Conservation (phyloP, 805 yeast species). For the Kluyveromyces dobzhanskii region DNA sequence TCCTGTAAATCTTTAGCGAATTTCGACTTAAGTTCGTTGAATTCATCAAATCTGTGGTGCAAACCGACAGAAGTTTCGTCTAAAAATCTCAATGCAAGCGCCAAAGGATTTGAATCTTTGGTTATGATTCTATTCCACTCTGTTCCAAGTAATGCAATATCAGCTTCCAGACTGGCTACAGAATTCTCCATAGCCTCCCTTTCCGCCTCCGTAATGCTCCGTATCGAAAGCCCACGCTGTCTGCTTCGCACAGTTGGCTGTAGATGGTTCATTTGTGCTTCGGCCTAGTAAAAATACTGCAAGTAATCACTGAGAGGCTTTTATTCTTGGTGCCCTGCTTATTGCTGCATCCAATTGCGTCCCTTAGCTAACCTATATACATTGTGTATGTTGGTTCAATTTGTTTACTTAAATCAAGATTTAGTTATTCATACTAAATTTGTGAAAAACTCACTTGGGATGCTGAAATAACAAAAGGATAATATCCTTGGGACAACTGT, state of each 20-base stretch:
- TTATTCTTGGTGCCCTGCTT: too few species aligned
- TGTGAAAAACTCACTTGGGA: too few species aligned
- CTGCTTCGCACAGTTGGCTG: conserved; percentile 14
- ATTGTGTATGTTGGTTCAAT: too few species aligned
- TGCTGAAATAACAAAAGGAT: too few species aligned
- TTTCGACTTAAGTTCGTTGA: conserved; percentile 47
- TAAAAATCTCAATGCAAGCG: conserved; percentile 69
- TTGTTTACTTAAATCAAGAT: too few species aligned
- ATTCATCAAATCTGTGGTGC: conserved; percentile 65
- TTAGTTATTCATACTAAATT: too few species aligned
- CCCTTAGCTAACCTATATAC: too few species aligned
- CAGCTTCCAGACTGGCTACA: conserved; percentile 22
- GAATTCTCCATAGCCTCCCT: conserved; percentile 23
- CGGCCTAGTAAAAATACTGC: too few species aligned
- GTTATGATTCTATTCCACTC: conserved; percentile 44
- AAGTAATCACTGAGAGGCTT: too few species aligned
- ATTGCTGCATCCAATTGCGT: too few species aligned
- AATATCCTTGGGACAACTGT: too few species aligned
- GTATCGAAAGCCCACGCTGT: conserved; percentile 25
- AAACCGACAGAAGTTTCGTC: conserved; percentile 89
- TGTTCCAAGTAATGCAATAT: conserved; percentile 27
- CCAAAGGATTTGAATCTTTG: conserved; percentile 69
- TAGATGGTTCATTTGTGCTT: conserved; percentile 21
- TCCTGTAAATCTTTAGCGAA: conserved; percentile 50
- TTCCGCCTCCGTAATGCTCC: conserved; percentile 22